Base-by-base conservation (phyloP, 2,329 filamentous ascomycete species). In the Cyclaneusma minus region DNA sequence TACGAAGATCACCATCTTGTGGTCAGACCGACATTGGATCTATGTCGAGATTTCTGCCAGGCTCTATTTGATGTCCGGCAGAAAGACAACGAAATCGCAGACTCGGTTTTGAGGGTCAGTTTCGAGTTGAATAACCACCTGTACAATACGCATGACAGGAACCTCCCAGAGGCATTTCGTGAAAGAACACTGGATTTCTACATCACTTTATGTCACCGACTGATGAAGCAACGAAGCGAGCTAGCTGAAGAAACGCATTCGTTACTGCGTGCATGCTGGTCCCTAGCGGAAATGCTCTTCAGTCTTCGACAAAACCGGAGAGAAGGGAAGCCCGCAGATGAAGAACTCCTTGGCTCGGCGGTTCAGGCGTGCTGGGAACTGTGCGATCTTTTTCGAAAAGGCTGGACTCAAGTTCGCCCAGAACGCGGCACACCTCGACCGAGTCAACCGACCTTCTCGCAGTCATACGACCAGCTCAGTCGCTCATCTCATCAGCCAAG, bases 91-190 rank as follows among this genome's bases (percentile, higher is more conserved):
- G 82, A 89, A 42, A 56, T 70, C 2, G 68, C 78, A 0, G 87
- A 95, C 49, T 92, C 85, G 0, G 76, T 94, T 9, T 54, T 95
- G 24, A 66, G 87, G 24, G 85, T 94, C 37, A 93, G 82, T 54
- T 93, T 93, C 46, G 87, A 94, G 53, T 62, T 94, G 13, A 93
- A 91, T 53, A 94, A 92, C 41, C 85, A 95, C 49, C 62, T 95
- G 2, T 94, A 87, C 55, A 93, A 87, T 45, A 85, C 83, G 1
- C 83, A 93, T 43, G 83, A 92, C 46, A 70, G 78, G 16, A 75
- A 68, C 29, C 58, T 94, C 4, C 87, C 85, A 0, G 81, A 91
- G 42, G 71, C 77, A 1, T 94, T 95, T 47, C 69, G 78, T 27
- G 85, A 94, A 50, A 64, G 85, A 31, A 94, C 87, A 0, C 52